These are phyloP conservation scores for Aspergillus ustus DNA, from an alignment of 2,329 filamentous ascomycete genomes.

Conservation along the genomic window DNA sequence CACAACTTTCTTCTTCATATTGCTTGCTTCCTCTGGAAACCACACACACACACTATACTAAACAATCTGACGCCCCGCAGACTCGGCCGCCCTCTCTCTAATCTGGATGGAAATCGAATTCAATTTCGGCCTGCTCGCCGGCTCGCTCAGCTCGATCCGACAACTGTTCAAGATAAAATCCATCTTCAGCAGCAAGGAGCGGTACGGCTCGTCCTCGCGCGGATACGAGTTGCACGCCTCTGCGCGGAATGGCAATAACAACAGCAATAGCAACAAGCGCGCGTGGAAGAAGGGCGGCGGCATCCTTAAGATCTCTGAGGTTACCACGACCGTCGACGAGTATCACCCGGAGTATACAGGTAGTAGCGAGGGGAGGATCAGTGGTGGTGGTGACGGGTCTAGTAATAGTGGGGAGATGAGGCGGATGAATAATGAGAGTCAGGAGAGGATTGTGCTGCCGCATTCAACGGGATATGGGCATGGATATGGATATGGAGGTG, in stretches of 20 bases:
- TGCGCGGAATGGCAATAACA: not conserved
- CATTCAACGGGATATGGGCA: not conserved
- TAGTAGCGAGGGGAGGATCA: not conserved
- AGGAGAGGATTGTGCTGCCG: not conserved
- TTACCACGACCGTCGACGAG: constrained; percentile 4
- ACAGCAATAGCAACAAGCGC: not conserved
- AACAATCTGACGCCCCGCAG: not conserved
- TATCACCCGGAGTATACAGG: not conserved
- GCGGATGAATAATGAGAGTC: not conserved
- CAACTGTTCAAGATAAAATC: constrained; percentile 3
- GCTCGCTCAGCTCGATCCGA: constrained; percentile 11
- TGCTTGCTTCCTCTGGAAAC: not conserved
- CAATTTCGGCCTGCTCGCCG: constrained; percentile 16
- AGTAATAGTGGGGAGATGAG: not conserved
- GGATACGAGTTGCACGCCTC: not conserved
- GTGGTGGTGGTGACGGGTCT: not conserved
- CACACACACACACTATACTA: not conserved
- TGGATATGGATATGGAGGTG: not conserved
- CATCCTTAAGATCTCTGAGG: constrained; percentile 16
- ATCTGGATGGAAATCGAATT: constrained; percentile 19
- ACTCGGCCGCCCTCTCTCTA: constrained; percentile 14
- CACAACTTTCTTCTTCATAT: too few relatives aligned
- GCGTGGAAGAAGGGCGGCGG: constrained; percentile 2
- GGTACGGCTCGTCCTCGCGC: not conserved
- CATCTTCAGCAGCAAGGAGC: not conserved